Base-by-base conservation (phyloP, 2,329 filamentous ascomycete species). In the Fusarium pseudonygamai region DNA sequence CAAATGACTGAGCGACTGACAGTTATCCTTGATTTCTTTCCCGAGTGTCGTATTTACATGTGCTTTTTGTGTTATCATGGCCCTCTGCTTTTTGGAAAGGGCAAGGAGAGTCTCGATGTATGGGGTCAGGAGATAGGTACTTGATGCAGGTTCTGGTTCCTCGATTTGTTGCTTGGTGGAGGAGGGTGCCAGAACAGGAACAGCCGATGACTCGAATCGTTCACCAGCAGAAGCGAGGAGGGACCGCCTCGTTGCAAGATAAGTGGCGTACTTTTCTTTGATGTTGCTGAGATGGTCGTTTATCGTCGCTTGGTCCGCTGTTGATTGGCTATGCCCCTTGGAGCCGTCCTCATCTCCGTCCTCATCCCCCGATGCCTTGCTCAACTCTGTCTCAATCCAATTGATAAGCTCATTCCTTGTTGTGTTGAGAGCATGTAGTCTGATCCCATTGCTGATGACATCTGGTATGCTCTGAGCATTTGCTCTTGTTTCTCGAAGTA, bases 361-460 rank as follows among this genome's bases (percentile, higher is more conserved):
- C 28, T 74, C 81, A 6, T 82, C 83, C 0, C 78, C 76, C 9
- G 85, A 84, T 4, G 89, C 88, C 61, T 87, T 88, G 58, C 85
- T 82, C 28, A 92, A 81, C 78, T 92, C 91, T 10, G 82, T 83
- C 78, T 92, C 90, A 64, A 92, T 91, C 90, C 90, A 92, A 64
- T 81, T 84, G 66, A 92, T 92, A 57, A 92, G 84, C 69, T 89
- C 88, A 58, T 87, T 86, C 22, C 91, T 85, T 16, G 90, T 88
- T 13, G 82, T 82, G 46, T 85, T 85, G 15, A 92, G 81, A 20
- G 90, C 90, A 53, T 85, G 82, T 6, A 90, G 73, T 69, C 87
- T 88, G 22, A 82, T 78, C 7, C 78, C 78, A 45, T 82, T 80
- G 67, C 81, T 82, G 43, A 85, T 74, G 24, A 77, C 77, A 45